Base-by-base conservation (phyloP, 2,329 filamentous ascomycete species). In the Fusarium avenaceum region DNA sequence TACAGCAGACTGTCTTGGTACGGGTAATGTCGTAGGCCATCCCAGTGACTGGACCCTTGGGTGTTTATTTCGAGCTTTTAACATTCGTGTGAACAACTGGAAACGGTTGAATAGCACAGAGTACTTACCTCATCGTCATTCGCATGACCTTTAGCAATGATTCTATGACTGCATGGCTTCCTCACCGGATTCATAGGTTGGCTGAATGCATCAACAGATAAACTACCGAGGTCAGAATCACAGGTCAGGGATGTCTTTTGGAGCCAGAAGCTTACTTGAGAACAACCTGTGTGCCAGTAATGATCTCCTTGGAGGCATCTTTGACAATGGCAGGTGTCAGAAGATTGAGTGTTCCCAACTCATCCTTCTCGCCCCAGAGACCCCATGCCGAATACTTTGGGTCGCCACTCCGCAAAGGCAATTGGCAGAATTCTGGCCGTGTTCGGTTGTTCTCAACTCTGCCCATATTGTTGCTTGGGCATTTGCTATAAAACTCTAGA, bases 301-400 rank as follows among this genome's bases (percentile, higher is more conserved):
- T 14, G 10, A 43, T 43, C 20, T 52, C 49, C 3, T 52, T 52
- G 2, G n/a, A 4, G 9, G 49, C 49, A n/a, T 24, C 10, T n/a
- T 33, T 32, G 10, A 42, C 38, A 19, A 33, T n/a, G 8, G 26
- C 1, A 24, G 49, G 49, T 2, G 39, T 43, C 8, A 52, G 5
- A 9, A 26, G 39, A 32, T 52, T 52, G 0, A 50, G 48, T 5
- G 48, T 40, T n/a, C 48, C 48, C 24, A 42, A 20, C 35, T 50
- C 48, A 30, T 50, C 48, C 7, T 40, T 32, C 3, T 8, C n/a
- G 5, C 48, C 48, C 48, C 48, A 50, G 24, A 50, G 35, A 42
- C 48, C 48, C 48, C 35, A 51, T 8, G 48, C 48, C 17, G 48
- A 42, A 10, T 51, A 42, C 8, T 51, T 51, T 14, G 48, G 48